A percentile compares a stretch with the other conserved stretches of the same genome.
phyloP scores from a whole-genome alignment of 2,329 filamentous ascomycete genomes.

The Cryphonectria naterciae region DNA sequence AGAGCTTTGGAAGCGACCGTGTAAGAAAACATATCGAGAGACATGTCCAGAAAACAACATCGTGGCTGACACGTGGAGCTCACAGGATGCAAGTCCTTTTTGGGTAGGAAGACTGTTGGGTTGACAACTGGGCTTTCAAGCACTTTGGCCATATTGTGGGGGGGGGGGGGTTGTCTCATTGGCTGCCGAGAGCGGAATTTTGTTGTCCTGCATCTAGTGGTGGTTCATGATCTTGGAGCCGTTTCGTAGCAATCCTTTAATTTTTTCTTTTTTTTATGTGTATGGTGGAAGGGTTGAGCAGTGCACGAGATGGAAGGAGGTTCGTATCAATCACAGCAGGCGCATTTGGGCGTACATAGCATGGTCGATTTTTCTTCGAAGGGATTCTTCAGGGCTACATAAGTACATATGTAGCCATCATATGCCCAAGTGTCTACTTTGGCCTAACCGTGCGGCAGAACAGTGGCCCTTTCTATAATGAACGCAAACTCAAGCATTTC shows the following conservation, averaged over 20 bases:
- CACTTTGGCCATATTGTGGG: neutral
- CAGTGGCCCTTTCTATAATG: neutral
- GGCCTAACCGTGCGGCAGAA: neutral
- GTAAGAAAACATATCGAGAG: neutral
- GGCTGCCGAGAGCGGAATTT: neutral
- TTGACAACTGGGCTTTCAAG: neutral
- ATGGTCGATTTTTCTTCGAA: neutral
- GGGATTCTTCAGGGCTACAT: neutral
- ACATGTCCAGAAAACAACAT: neutral
- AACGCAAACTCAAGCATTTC: neutral
- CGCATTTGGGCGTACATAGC: neutral
- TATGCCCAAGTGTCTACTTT: neutral
- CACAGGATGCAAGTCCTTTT: neutral
- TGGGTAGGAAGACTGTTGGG: neutral
- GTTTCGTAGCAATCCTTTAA: neutral
- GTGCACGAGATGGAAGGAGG: neutral
- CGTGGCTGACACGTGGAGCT: neutral
- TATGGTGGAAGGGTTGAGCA: neutral
- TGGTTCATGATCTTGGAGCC: neutral
- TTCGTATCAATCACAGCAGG: neutral
- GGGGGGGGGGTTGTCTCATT: neutral
- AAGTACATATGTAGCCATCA: neutral
- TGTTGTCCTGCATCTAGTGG: neutral
- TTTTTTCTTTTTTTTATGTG: neutral
- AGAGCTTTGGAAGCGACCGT: neutral